Base-by-base conservation (phyloP, 192 early-diverging fungal genomes). In the Coemansia javaensis region DNA sequence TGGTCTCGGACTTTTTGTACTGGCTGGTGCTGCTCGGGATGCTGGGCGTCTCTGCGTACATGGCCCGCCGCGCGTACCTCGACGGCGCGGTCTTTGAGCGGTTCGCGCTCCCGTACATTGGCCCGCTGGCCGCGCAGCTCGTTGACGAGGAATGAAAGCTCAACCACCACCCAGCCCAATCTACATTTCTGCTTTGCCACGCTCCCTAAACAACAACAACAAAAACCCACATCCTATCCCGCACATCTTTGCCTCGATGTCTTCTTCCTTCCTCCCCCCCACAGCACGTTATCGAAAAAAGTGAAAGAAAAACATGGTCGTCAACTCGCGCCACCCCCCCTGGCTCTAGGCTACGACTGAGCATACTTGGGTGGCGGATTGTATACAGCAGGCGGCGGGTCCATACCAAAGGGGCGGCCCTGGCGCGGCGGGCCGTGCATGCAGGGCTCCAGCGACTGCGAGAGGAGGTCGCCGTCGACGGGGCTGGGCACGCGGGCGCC, bases 71-170 rank as follows among this genome's bases (percentile, higher is more conserved):
- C 32, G 88, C 88, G 2, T 88, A 86, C 64, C 43, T 80, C 35
- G 83, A 87, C 44, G 82, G 79, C 8, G 82, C 81, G 25, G 74
- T 82, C 5, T 74, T 90, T 46, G 82, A 85, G 47, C 81, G 88
- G 32, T 88, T 80, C 44, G 53, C 82, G 31, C 24, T 88, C 10
- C 88, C 88, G 1, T 85, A 82, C 41, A 47, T 88, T 43, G 88
- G 88, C 12, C 55, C 49, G 32, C 50, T 85, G 32, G 87, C 87
- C 8, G 47, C 66, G 23, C 57, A 79, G 45, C 83, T 82, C 69
- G 84, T 87, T 2, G 85, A 90, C 53, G 69, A 55, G 28, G 87
- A 89, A 59, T 89, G 75, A 23, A 3, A 15, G 5, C 15, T 35
- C 14, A 13, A 35, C 5, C 35, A 14, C 32, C 7, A 7, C 1